These are phyloP conservation scores for Diaporthe ilicicola DNA, from an alignment of 2,329 filamentous ascomycete species.

Conservation along the genomic window DNA sequence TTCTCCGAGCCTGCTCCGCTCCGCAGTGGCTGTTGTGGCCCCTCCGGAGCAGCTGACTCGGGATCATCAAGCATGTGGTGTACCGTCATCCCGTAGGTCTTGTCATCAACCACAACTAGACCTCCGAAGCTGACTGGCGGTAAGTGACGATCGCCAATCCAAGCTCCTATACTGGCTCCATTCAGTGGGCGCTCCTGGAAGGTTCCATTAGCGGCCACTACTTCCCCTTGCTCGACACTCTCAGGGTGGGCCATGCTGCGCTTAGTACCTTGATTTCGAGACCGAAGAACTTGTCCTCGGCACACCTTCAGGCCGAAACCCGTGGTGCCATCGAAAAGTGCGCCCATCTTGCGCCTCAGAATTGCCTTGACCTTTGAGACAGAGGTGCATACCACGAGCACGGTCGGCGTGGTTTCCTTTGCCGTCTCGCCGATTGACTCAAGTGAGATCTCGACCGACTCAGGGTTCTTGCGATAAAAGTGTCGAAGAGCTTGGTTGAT, in stretches of 20 bases:
- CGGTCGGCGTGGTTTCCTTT: constrained; percentile 73
- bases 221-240: constrained; percentile 44
- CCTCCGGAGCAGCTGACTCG: constrained; percentile 41
- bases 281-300: constrained; percentile 72
- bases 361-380: constrained; percentile 77
- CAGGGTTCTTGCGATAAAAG: constrained; percentile 76
- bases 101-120: constrained; percentile 83
- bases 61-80: constrained; percentile 92
- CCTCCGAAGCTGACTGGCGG: constrained; percentile 93
- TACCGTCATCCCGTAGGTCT: constrained; percentile 92
- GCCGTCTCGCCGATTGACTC: constrained; percentile 77
- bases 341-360: constrained; percentile 72
- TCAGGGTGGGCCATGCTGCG: constrained; percentile 49
- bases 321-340: constrained; percentile 69
- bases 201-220: constrained; percentile 70
- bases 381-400: constrained; percentile 80
- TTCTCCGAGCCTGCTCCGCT: constrained; percentile 38
- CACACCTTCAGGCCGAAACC: constrained; percentile 76
- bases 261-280: constrained; percentile 54
- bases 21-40: constrained; percentile 36
- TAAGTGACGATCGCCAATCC: constrained; percentile 83
- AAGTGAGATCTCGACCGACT: constrained; percentile 81
- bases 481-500: constrained; percentile 75
- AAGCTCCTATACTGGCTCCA: constrained; percentile 93
- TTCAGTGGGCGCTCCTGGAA: constrained; percentile 83